A percentile compares a stretch with the other conserved stretches of the same genome.
phyloP scores from a whole-genome alignment of 1,284 basidiomycete species.

The Mycena sp. region DNA sequence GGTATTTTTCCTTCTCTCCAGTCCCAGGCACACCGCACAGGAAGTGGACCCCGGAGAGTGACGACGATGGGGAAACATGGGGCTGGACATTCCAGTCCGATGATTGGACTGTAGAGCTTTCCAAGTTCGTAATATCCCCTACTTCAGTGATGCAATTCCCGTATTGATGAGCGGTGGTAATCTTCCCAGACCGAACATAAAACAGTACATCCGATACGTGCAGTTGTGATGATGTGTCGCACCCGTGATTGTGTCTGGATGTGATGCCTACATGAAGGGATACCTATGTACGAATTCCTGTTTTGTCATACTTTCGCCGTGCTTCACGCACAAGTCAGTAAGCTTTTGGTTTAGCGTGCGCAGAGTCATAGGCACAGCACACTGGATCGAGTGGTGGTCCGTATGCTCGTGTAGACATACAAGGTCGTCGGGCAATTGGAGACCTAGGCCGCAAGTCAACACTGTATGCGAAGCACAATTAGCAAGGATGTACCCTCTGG shows the following conservation, averaged over 20 bases:
- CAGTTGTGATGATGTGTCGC: not conserved
- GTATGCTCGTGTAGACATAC: conserved; percentile 3
- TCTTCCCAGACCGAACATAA: conserved; percentile 15
- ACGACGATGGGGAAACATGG: conserved; percentile 9
- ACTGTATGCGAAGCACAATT: not conserved
- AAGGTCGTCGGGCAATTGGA: not conserved
- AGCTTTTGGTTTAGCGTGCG: conserved; percentile 3
- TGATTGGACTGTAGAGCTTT: conserved; percentile 22
- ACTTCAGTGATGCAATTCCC: not conserved
- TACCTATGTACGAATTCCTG: conserved; percentile 18
- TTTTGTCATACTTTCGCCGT: not conserved
- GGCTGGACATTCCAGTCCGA: conserved; percentile 19
- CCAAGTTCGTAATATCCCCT: conserved; percentile 6
- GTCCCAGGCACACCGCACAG: conserved; percentile 5
- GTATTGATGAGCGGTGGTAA: not conserved
- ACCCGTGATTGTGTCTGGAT: too few relatives aligned
- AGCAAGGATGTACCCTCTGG: not conserved
- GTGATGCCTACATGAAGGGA: not conserved
- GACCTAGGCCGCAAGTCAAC: not conserved
- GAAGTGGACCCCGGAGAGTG: conserved; percentile 17
- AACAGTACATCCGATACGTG: conserved; percentile 22
- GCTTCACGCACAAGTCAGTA: conserved; percentile 2
- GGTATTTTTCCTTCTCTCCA: conserved; percentile 16
- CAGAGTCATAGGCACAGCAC: conserved; percentile 3
- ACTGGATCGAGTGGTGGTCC: conserved; percentile 8